Evolutionary conservation across 2,329 filamentous ascomycete genomes (phyloP), one percentile per base, ranked within the genome.

Genomic region (Fusarium palustre): DNA sequence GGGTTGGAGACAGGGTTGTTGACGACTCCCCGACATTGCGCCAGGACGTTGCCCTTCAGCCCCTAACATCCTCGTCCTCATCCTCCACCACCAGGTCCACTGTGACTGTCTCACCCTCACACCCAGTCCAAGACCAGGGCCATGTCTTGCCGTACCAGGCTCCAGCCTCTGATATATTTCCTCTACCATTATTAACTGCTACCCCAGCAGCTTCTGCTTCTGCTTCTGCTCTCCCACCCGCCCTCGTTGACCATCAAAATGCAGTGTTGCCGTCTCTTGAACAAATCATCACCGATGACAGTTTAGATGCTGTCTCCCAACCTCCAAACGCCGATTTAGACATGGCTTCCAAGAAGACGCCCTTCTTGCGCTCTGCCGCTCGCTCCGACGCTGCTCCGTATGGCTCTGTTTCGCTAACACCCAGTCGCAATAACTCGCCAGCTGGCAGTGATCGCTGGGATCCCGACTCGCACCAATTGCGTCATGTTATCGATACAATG

Each of bases 341-440:
- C 56, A 81, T 80, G 79, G 74, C 78, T 48, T 77, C 76, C 59
- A 79, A 76, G 65, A 78, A 75, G 68, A 78, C 78, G 45, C 79
- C 81, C 30, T 78, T 80, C 54, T 76, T 81, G 58, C 75, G 68
- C 58, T 75, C 76, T 38, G 71, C 65, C 55, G 72, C 71, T 49
- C 75, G 73, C 39, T 68, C 67, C 45, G 75, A 78, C 42, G 70
- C 77, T 28, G 76, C 76, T 20, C 77, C 78, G 4, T 82, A 82
- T 58, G 81, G 81, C 59, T 78, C 80, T 50, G 78, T 81, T 15
- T 77, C 76, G 43, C 68, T 76, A 45, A 75, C 79, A 18, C 77
- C 79, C 20, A 78, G 76, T 60, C 76, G 77, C 58, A 78, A 80
- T 43, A 74, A 71, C 33, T 80, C 80, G 13, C 77, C 79, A n/a